Evolutionary conservation across 345 rosid species (phyloP).

Genomic region (Gossypioides kirkii): DNA sequence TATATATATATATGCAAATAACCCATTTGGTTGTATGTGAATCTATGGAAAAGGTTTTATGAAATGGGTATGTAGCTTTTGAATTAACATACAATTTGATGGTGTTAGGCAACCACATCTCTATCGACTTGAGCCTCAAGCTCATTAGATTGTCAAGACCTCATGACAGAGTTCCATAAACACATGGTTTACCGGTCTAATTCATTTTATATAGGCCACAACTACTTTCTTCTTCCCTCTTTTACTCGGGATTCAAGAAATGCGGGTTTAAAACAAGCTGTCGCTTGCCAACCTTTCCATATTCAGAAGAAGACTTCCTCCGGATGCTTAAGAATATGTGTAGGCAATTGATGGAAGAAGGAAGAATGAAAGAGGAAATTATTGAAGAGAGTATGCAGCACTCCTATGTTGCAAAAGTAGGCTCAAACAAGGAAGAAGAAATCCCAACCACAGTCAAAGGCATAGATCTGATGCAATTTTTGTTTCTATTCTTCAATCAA

Average conservation of each 20-base stretch:
- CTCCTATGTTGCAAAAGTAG: too few species aligned
- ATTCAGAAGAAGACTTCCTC: slow-evolving; percentile 50
- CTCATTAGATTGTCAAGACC: slow-evolving; percentile 50
- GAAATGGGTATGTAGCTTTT: slow-evolving; percentile 16
- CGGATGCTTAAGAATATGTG: slow-evolving; percentile 57
- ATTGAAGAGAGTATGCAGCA: neutral
- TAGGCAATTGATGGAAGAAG: slow-evolving; percentile 57
- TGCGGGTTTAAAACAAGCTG: slow-evolving; percentile 25
- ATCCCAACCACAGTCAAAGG: too few species aligned
- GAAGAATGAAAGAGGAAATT: slow-evolving; percentile 13
- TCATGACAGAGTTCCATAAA: slow-evolving; percentile 59
- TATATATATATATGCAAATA: too few species aligned
- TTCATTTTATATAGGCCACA: slow-evolving; percentile 70
- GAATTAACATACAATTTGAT: too few species aligned
- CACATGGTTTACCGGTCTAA: slow-evolving; percentile 78
- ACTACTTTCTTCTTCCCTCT: slow-evolving; percentile 76
- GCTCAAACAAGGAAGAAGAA: too few species aligned
- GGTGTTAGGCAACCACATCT: slow-evolving; percentile 30
- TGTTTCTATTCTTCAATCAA: neutral
- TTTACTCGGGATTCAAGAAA: slow-evolving; percentile 25
- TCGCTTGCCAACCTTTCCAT: slow-evolving; percentile 46
- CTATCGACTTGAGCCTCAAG: slow-evolving; percentile 33
- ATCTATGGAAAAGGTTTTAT: too few species aligned
- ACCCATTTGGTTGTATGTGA: too few species aligned
- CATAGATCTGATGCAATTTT: neutral